Evolutionary conservation across 1,284 basidiomycete species (phyloP).

Genomic region (Ustilago loliicola): DNA sequence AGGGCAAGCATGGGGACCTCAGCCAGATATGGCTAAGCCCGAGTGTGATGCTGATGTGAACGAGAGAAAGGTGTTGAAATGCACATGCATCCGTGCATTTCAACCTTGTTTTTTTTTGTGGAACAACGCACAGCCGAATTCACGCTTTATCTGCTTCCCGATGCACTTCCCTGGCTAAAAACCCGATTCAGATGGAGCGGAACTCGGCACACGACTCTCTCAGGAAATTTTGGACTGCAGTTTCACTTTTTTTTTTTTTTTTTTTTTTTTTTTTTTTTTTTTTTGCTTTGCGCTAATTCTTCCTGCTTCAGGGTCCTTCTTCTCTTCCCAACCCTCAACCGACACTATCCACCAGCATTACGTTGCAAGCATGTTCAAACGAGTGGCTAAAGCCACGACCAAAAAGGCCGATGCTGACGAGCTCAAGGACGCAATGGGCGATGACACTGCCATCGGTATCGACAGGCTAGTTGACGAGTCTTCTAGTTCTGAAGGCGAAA

Average conservation of each 20-base stretch:
- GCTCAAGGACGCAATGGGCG: conserved; percentile 32
- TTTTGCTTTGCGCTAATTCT: too few relatives aligned
- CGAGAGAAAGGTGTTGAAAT: background rate
- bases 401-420: conserved; percentile 36
- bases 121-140: background rate
- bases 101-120: background rate
- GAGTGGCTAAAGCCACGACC: conserved; percentile 42
- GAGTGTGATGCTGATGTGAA: background rate
- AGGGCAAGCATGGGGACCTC: background rate
- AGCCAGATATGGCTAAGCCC: background rate
- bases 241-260: conserved; percentile 15
- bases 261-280: too few relatives aligned
- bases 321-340: background rate
- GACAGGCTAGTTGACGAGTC: conserved; percentile 51
- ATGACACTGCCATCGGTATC: conserved; percentile 49
- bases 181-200: conserved; percentile 9
- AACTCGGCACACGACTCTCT: conserved; percentile 9
- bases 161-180: background rate
- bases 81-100: conserved; percentile 24
- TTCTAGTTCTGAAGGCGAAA: conserved; percentile 43
- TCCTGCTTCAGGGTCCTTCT: conserved; percentile 9
- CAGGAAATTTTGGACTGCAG: conserved; percentile 28
- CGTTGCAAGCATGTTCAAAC: conserved; percentile 41
- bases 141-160: conserved; percentile 29
- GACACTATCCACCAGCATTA: background rate